These are phyloP conservation scores for Puccinia hordei DNA, from an alignment of 1,284 basidiomycete species.

Conservation along the genomic window DNA sequence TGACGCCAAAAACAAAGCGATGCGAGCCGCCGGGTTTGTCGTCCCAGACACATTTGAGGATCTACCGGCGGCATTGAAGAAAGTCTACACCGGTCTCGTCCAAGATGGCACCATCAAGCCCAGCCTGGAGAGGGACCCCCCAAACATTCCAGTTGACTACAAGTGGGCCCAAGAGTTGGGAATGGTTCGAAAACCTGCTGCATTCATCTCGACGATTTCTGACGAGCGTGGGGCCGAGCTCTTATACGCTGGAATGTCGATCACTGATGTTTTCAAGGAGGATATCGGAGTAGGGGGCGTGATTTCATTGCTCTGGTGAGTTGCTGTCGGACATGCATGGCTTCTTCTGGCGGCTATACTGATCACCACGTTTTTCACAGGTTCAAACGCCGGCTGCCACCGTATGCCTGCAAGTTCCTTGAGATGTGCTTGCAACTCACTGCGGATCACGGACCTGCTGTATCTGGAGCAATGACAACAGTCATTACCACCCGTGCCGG, in stretches of 20 bases:
- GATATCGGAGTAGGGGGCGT: conserved; percentile 97
- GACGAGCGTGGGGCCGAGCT: conserved; percentile 99
- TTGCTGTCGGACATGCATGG: conserved; percentile 63
- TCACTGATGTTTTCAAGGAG: conserved; percentile 97
- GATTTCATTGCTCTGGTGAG: conserved; percentile 95
- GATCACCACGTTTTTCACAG: conserved; percentile 51
- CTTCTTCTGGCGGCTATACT: background rate
- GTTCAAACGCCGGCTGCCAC: conserved; percentile 64
- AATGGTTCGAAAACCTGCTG: conserved; percentile 96
- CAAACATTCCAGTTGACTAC: conserved; percentile 99
- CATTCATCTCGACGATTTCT: conserved; percentile 99
- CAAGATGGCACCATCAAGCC: conserved; percentile 70
- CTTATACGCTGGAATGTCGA: conserved; percentile 97
- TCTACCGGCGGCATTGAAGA: conserved; percentile 78
- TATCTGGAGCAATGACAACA: conserved; percentile 93
- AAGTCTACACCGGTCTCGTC: conserved; percentile 84
- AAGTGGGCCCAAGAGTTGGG: conserved; percentile 98
- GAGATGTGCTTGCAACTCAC: conserved; percentile 99
- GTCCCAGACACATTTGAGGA: conserved; percentile 98
- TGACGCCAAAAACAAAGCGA: conserved; percentile 93
- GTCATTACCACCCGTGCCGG: conserved; percentile 98
- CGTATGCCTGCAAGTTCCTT: conserved; percentile 90
- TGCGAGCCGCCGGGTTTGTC: conserved; percentile 92
- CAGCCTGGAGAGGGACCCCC: conserved; percentile 80
- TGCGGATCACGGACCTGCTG: conserved; percentile 94